Conservation (phyloP, 768 basidiomycete species). For the Ramaria sp. region DNA sequence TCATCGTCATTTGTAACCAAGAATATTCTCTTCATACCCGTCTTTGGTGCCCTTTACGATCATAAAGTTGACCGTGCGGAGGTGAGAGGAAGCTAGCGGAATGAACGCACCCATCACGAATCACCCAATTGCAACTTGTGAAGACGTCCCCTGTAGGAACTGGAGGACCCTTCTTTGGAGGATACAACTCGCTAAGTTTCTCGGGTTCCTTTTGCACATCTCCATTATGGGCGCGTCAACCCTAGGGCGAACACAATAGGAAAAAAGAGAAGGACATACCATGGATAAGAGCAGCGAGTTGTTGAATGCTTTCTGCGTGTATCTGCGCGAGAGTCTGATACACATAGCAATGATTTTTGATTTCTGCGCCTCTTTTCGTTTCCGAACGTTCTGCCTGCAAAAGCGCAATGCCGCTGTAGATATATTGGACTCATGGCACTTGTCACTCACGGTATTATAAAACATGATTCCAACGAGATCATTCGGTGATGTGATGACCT, state of each 20-base stretch:
- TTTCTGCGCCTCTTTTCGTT: slow-evolving; percentile 38
- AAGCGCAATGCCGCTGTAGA: background rate
- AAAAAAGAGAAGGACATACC: slow-evolving; percentile 31
- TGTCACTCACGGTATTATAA: slow-evolving; percentile 74
- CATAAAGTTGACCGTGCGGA: background rate
- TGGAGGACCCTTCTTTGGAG: slow-evolving; percentile 43
- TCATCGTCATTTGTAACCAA: slow-evolving; percentile 86
- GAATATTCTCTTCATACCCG: slow-evolving; percentile 87
- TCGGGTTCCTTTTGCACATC: slow-evolving; percentile 56
- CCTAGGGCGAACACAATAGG: background rate
- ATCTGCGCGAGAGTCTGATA: slow-evolving; percentile 72
- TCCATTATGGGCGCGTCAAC: slow-evolving; percentile 21
- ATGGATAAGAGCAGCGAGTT: slow-evolving; percentile 67
- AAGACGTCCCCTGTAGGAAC: slow-evolving; percentile 85
- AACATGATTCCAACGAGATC: slow-evolving; percentile 86
- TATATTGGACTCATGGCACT: no score
- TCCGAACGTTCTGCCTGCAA: slow-evolving; percentile 22
- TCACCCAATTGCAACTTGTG: slow-evolving; percentile 79
- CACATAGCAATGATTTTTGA: slow-evolving; percentile 59
- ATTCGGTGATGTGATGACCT: slow-evolving; percentile 79
- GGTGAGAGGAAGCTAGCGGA: background rate
- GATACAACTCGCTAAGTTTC: slow-evolving; percentile 48
- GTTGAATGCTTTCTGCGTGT: slow-evolving; percentile 72
- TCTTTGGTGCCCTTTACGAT: slow-evolving; percentile 60
- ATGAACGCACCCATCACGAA: slow-evolving; percentile 69